A percentile compares a stretch with the other conserved stretches of the same genome.
Conservation (phyloP, 495 filamentous ascomycete species). For the Mycothermus thermophilus region DNA sequence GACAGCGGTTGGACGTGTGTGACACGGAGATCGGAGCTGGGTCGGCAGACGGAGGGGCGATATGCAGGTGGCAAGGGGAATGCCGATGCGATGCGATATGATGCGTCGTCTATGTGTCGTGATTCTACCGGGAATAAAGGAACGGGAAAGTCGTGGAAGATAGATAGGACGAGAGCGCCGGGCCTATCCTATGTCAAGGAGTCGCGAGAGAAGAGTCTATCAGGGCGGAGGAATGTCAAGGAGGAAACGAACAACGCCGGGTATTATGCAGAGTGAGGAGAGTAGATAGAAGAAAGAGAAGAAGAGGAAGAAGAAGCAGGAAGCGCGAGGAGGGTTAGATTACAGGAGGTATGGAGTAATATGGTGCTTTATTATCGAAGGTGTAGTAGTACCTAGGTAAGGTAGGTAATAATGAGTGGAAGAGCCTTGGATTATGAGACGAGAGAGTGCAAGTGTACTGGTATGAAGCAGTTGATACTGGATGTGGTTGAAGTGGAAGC, state of each 20-base stretch:
- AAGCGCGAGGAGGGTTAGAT: not conserved
- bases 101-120: not conserved
- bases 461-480: not conserved
- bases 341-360: not conserved
- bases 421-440: not conserved
- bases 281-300: not conserved
- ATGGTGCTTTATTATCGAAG: not conserved
- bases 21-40: too few species aligned
- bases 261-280: not conserved
- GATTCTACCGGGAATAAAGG: not conserved
- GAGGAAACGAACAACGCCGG: constrained; percentile 4
- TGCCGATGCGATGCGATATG: not conserved
- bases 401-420: not conserved
- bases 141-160: not conserved
- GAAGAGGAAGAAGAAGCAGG: not conserved
- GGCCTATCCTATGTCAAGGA: constrained; percentile 1
- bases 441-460: not conserved
- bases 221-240: not conserved
- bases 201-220: not conserved
- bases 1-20: too few species aligned
- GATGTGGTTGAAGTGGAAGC: too few species aligned
- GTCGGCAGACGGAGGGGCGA: too few species aligned
- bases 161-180: not conserved
- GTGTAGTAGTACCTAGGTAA: too few species aligned
- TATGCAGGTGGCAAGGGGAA: not conserved